phyloP scores from a whole-genome alignment of 495 filamentous ascomycete species.

The Penicillium atrosanguineum region DNA sequence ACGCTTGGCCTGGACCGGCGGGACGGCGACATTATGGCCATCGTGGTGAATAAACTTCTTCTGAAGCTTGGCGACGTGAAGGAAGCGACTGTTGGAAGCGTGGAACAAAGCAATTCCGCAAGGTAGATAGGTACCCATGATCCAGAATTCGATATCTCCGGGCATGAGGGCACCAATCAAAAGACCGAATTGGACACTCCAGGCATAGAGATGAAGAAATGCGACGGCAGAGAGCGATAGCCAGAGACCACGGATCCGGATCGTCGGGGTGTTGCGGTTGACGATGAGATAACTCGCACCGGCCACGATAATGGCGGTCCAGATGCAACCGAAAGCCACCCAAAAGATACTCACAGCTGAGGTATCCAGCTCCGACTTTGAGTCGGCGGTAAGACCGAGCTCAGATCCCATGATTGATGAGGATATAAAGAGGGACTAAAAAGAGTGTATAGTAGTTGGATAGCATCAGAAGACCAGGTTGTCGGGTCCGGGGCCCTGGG shows the following conservation, averaged over 20 bases:
- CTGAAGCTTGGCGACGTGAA: constrained; percentile 55
- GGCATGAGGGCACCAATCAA: constrained; percentile 58
- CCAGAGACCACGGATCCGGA: constrained; percentile 62
- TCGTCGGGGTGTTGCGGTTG: constrained; percentile 54
- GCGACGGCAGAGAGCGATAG: constrained; percentile 57
- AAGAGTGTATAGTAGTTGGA: constrained; percentile 34
- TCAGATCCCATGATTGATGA: constrained; percentile 35
- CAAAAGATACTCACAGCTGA: constrained; percentile 35
- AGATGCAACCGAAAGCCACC: constrained; percentile 38
- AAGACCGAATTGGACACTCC: constrained; percentile 56
- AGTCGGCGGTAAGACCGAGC: constrained; percentile 29
- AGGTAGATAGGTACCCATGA: constrained; percentile 71
- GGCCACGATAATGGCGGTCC: constrained; percentile 51
- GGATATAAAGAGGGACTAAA: constrained; percentile 16
- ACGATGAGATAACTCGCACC: constrained; percentile 54
- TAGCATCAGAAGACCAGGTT: constrained; percentile 7
- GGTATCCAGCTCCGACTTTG: constrained; percentile 23
- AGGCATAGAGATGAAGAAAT: constrained; percentile 62
- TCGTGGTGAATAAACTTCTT: constrained; percentile 26
- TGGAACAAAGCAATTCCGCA: constrained; percentile 71
- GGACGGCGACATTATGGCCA: constrained; percentile 3
- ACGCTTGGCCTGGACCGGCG: constrained; percentile 3
- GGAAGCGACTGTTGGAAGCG: constrained; percentile 62
- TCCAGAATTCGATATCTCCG: constrained; percentile 62
- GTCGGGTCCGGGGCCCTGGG: neutral